These are phyloP conservation scores for Fusarium concolor DNA, from an alignment of 2,329 filamentous ascomycete genomes.

Conservation along the genomic window DNA sequence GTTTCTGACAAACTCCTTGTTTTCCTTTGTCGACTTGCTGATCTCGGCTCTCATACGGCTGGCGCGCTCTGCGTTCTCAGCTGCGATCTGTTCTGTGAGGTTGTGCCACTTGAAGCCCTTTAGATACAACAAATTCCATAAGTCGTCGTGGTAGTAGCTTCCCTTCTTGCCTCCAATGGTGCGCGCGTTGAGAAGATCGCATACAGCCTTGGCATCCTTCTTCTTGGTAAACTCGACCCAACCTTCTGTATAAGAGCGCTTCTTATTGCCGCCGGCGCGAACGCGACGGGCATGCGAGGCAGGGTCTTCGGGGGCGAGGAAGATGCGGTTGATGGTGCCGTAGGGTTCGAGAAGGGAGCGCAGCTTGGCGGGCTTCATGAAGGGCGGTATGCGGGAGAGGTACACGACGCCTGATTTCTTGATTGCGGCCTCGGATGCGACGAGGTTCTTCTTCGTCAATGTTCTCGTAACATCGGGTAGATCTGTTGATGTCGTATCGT, in stretches of 20 bases:
- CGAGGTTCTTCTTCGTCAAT: conserved; percentile 75
- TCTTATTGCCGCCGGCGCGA: conserved; percentile 82
- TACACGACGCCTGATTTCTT: conserved; percentile 85
- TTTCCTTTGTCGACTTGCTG: conserved; percentile 78
- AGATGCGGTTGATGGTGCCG: conserved; percentile 80
- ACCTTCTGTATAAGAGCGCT: conserved; percentile 82
- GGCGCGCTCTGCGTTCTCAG: conserved; percentile 83
- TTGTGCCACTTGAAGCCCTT: conserved; percentile 86
- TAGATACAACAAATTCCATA: conserved; percentile 87
- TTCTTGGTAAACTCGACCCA: conserved; percentile 88
- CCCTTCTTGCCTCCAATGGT: conserved; percentile 88
- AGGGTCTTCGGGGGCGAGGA: conserved; percentile 81
- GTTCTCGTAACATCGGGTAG: conserved; percentile 64
- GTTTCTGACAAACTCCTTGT: conserved; percentile 83
- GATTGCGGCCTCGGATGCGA: conserved; percentile 71
- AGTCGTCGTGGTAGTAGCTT: conserved; percentile 84
- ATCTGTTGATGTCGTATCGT: conserved; percentile 48
- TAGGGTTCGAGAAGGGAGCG: conserved; percentile 80
- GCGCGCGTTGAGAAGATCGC: conserved; percentile 79
- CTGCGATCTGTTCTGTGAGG: conserved; percentile 80
- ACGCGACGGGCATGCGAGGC: conserved; percentile 74
- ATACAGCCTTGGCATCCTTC: conserved; percentile 79
- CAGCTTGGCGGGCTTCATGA: conserved; percentile 86
- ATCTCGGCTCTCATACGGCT: conserved; percentile 84
- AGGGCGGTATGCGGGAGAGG: conserved; percentile 85